Percentiles rank a stretch among this genome's conserved stretches.
Conservation (phyloP, 805 yeast species). For the Pichia deserticola region DNA sequence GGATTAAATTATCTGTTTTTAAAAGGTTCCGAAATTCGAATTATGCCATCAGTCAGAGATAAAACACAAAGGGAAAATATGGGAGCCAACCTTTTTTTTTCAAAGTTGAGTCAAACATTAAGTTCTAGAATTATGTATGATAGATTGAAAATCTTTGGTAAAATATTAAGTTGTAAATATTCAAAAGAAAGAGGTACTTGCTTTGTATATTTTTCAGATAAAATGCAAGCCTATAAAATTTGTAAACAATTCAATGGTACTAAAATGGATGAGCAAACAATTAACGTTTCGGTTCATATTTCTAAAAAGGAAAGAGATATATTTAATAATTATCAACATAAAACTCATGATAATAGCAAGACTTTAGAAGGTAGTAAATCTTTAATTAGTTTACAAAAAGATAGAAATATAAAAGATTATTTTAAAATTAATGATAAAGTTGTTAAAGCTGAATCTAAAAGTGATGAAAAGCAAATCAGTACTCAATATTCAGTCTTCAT, state of each 20-base stretch:
- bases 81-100: constrained; percentile 45
- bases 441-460: not conserved
- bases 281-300: constrained; percentile 25
- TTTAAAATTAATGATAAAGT: not conserved
- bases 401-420: not conserved
- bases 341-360: too few relatives aligned
- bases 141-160: constrained; percentile 21
- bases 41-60: constrained; percentile 49
- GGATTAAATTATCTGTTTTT: constrained; percentile 44
- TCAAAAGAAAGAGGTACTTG: constrained; percentile 23
- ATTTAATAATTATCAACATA: constrained; percentile 3
- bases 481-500: constrained; percentile 26
- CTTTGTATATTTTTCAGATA: constrained; percentile 35
- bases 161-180: constrained; percentile 27
- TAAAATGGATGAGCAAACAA: constrained; percentile 16
- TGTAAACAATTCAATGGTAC: constrained; percentile 24
- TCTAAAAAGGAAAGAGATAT: constrained; percentile 22
- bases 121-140: constrained; percentile 26
- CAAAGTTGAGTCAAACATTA: constrained; percentile 35
- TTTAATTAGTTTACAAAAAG: not conserved
- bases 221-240: constrained; percentile 29
- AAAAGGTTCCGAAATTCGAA: constrained; percentile 39
- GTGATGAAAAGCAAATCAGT: constrained; percentile 6
- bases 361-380: not conserved
- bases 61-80: constrained; percentile 31